Evolutionary conservation across 805 yeast genomes (phyloP).

Genomic region (Wickerhamomyces ciferrii): DNA sequence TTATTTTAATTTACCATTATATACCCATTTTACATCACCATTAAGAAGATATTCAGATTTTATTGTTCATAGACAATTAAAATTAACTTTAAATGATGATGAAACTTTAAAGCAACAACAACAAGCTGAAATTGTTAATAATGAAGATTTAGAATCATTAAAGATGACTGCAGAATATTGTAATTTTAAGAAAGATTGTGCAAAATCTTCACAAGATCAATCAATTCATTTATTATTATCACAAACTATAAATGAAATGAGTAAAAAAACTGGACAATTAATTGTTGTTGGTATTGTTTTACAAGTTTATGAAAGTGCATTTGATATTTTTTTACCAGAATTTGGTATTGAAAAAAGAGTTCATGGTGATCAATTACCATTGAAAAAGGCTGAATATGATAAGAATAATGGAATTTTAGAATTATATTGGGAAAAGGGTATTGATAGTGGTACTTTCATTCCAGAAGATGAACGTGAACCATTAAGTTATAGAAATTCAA

Average conservation of each 20-base stretch:
- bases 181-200: constrained; percentile 93
- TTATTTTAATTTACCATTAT: constrained; percentile 75
- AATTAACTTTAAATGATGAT: constrained; percentile 43
- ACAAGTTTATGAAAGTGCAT: constrained; percentile 93
- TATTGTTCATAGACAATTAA: constrained; percentile 89
- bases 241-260: constrained; percentile 75
- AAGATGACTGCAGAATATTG: constrained; percentile 88
- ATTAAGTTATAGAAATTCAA: constrained; percentile 69
- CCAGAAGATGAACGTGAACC: constrained; percentile 88
- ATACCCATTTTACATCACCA: constrained; percentile 93
- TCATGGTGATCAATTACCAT: constrained; percentile 94
- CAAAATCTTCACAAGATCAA: constrained; percentile 90
- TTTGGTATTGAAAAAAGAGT: constrained; percentile 94
- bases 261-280: constrained; percentile 70
- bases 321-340: constrained; percentile 88
- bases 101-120: constrained; percentile 12
- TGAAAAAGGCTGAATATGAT: constrained; percentile 88
- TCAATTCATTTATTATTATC: constrained; percentile 82
- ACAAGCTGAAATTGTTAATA: constrained; percentile 33
- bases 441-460: constrained; percentile 84
- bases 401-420: constrained; percentile 63
- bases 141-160: constrained; percentile 60
- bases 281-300: constrained; percentile 81
- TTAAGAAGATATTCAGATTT: constrained; percentile 88
- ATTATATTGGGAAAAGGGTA: constrained; percentile 88